These are phyloP conservation scores for Paraconiothyrium brasiliense DNA, from an alignment of 2,329 filamentous ascomycete species.

Conservation along the genomic window DNA sequence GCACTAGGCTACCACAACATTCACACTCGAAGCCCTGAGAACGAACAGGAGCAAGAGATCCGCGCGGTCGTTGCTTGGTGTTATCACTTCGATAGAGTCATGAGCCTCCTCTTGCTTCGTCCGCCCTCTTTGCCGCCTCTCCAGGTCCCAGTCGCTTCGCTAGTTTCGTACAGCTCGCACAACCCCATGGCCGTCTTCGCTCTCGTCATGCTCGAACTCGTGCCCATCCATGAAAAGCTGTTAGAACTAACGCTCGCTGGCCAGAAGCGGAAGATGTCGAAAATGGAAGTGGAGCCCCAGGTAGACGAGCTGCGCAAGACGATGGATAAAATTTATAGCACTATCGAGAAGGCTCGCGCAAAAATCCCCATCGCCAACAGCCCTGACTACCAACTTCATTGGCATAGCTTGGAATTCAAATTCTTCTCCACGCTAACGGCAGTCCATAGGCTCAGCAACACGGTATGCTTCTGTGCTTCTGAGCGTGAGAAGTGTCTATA, in stretches of 20 bases:
- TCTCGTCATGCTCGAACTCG: slow-evolving; percentile 35
- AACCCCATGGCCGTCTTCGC: slow-evolving; percentile 39
- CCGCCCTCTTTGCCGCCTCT: slow-evolving; percentile 41
- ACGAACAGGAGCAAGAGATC: slow-evolving; percentile 37
- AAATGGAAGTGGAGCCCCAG: slow-evolving; percentile 25
- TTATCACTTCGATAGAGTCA: slow-evolving; percentile 42
- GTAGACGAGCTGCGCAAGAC: slow-evolving; percentile 32
- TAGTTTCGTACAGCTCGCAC: slow-evolving; percentile 33
- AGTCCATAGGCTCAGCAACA: slow-evolving; percentile 43
- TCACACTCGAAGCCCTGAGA: slow-evolving; percentile 24
- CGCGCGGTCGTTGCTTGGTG: slow-evolving; percentile 41
- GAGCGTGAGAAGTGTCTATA: slow-evolving; percentile 45
- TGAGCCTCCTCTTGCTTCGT: slow-evolving; percentile 42
- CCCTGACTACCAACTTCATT: slow-evolving; percentile 38
- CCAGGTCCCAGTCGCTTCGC: slow-evolving; percentile 33
- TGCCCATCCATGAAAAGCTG: slow-evolving; percentile 41
- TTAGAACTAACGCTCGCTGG: slow-evolving; percentile 36
- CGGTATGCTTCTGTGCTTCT: slow-evolving; percentile 35
- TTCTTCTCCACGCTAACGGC: slow-evolving; percentile 45
- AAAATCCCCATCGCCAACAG: slow-evolving; percentile 28
- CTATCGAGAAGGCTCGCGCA: slow-evolving; percentile 25
- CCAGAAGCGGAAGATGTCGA: slow-evolving; percentile 18
- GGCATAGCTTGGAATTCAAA: slow-evolving; percentile 45
- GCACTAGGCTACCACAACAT: slow-evolving; percentile 44
- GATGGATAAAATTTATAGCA: slow-evolving; percentile 33